A percentile compares a stretch with the other conserved stretches of the same genome.
phyloP scores from a whole-genome alignment of 2,329 filamentous ascomycete species.

The Blastomyces percursus region DNA sequence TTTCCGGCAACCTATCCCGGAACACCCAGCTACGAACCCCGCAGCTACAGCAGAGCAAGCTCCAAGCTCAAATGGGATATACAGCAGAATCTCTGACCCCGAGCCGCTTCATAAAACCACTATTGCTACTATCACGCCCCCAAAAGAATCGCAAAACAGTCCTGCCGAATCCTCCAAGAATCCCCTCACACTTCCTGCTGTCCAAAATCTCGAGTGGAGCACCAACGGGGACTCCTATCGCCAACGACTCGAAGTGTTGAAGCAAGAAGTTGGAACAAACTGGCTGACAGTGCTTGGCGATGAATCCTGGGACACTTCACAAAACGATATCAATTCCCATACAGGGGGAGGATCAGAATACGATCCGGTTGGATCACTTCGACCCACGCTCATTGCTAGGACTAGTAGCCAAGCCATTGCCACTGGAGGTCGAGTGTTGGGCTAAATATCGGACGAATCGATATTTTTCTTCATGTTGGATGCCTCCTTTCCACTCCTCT shows the following conservation, averaged over 20 bases:
- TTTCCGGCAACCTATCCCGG: background rate
- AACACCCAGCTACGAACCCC: background rate
- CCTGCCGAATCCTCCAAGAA: constrained; percentile 1
- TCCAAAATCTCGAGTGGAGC: constrained; percentile 24
- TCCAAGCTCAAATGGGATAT: background rate
- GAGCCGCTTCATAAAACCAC: background rate
- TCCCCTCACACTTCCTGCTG: constrained; percentile 18
- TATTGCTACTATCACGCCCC: background rate
- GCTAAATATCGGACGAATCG: constrained; percentile 14
- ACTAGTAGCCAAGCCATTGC: constrained; percentile 32
- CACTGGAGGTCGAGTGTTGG: constrained; percentile 31
- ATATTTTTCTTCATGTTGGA: background rate
- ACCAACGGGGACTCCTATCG: constrained; percentile 66
- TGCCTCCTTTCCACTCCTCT: background rate
- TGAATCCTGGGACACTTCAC: constrained; percentile 46
- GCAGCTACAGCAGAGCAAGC: background rate
- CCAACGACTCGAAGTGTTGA: constrained; percentile 75
- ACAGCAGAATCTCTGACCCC: background rate
- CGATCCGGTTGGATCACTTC: constrained; percentile 23
- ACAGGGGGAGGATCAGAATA: constrained; percentile 23
- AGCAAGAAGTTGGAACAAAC: constrained; percentile 72
- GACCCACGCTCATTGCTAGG: constrained; percentile 25
- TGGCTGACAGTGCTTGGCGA: constrained; percentile 83
- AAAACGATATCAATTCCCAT: constrained; percentile 21
- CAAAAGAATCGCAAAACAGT: constrained; percentile 4